Evolutionary conservation across 2,329 filamentous ascomycete genomes (phyloP), one percentile per base, ranked within the genome.

Genomic region (Pleurostoma richardsiae): DNA sequence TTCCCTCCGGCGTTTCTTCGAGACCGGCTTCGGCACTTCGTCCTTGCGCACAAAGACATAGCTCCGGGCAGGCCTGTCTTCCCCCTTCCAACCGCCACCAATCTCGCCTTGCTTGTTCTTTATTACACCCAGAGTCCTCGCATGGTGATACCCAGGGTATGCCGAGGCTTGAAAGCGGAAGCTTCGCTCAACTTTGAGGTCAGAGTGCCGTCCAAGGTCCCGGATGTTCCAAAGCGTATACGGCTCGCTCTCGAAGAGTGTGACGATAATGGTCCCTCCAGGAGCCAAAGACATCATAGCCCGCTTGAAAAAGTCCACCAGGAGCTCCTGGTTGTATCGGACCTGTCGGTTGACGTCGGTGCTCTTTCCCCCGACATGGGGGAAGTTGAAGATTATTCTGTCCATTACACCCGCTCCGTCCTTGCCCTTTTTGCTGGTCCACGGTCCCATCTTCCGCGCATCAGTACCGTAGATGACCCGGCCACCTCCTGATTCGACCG

Each of bases 271-370:
- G 56, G 79, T 62, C 33, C 83, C 83, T 5, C 75, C 72, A 1
- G 70, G 71, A 0, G 77, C 68, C 2, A 88, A 73, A 2, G 76
- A 72, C 2, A 66, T 64, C 27, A 74, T 64, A 1, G 78, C 74
- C 46, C 72, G 68, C 49, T 65, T 63, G 69, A 90, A 89, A 68
- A 88, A 88, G 40, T 73, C 71, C 10, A 88, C 83, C 33, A 90
- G 74, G 43, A 90, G 73, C 59, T 86, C 82, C 67, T 96, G 91
- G 70, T 99, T 97, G 64, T 88, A 82, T 47, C 94, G 83, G 10
- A 96, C 90, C 69, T 99, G 94, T 33, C 94, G 79, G 71, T 96
- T 96, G 47, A 96, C 86, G 70, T 97, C 91, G 56, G 86, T 97
- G 54, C 82, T 87, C 59, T 95, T 85, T 41, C 94, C 94, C 53